Base-by-base conservation (phyloP, 2,329 filamentous ascomycete species). In the Pestalotiopsis sp. region DNA sequence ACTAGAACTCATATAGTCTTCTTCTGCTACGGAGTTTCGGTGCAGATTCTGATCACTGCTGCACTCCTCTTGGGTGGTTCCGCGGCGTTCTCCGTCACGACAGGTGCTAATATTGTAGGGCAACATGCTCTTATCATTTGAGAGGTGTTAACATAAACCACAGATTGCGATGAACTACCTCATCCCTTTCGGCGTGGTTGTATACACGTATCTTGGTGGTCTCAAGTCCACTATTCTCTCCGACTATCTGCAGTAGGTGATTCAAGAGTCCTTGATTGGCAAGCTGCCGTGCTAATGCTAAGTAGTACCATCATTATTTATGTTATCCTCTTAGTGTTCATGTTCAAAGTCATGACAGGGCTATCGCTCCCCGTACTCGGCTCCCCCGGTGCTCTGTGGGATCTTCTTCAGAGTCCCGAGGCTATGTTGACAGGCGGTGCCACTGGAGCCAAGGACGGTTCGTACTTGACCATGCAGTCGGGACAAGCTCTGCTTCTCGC, bases 401-500 rank as follows among this genome's bases (percentile, higher is more conserved):
- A 92, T 74, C 83, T 89, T 1, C 78, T 92, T 20, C 82, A 87
- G 2, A 82, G 85, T 59, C 90, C 89, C 1, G 83, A 88, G 0
- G 81, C 85, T 57, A 79, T 68, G 67, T 23, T 63, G 7, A 66
- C 38, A 12, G 67, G 80, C 12, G 88, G 91, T 71, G 90, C 90
- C 0, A 88, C 92, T 4, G 82, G 84, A 9, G 90, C 90, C 4
- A 92, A 92, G 75, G 84, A 87, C 0, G 85, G 85, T 27, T 90
- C 87, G 72, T 93, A 93, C 71, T 79, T 93, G 20, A 92, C 90
- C 2, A 92, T 93, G 90, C 80, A 83, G 68, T 90, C 88, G 3
- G 86, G 85, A 66, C 86, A 91, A 73, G 91, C 90, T 36, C 89
- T 86, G 1, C 89, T 92, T 4, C 92, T 92, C 81, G 92, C 92